Evolutionary conservation across 163 green algal species (phyloP).

Genomic region (Scenedesmus sp.): DNA sequence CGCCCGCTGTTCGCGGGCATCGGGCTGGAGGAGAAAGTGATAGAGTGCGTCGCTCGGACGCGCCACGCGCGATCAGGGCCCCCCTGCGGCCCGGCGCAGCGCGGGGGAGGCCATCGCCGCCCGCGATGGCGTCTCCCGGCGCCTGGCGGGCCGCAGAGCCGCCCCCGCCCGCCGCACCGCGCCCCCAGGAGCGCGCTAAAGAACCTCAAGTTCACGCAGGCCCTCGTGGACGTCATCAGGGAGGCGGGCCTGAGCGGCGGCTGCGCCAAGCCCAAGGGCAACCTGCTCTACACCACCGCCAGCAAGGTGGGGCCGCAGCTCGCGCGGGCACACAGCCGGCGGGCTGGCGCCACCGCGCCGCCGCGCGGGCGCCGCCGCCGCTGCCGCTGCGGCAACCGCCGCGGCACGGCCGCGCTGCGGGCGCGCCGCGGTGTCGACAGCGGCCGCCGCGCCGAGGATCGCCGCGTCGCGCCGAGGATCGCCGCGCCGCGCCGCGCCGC

Average conservation of each 20-base stretch:
- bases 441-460: too few species aligned
- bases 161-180: constrained; percentile 15
- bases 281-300: constrained; percentile 83
- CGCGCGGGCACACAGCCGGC: not conserved
- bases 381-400: not conserved
- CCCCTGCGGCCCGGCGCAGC: too few species aligned
- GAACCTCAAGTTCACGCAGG: constrained; percentile 83
- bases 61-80: too few species aligned
- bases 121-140: not conserved
- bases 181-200: constrained; percentile 82
- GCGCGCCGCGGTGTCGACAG: too few species aligned
- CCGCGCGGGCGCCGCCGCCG: not conserved
- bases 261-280: constrained; percentile 80
- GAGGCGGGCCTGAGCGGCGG: constrained; percentile 75
- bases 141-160: not conserved
- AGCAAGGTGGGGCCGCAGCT: constrained; percentile 77
- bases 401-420: too few species aligned
- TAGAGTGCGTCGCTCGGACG: constrained; percentile 74
- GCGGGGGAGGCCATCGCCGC: not conserved
- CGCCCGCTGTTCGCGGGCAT: constrained; percentile 71
- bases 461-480: too few species aligned
- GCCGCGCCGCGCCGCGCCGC: too few species aligned
- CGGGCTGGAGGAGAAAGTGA: constrained; percentile 72
- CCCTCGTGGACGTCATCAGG: constrained; percentile 80
- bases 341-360: not conserved